Conservation (phyloP, 495 filamentous ascomycete species). For the Acidomyces sp. region DNA sequence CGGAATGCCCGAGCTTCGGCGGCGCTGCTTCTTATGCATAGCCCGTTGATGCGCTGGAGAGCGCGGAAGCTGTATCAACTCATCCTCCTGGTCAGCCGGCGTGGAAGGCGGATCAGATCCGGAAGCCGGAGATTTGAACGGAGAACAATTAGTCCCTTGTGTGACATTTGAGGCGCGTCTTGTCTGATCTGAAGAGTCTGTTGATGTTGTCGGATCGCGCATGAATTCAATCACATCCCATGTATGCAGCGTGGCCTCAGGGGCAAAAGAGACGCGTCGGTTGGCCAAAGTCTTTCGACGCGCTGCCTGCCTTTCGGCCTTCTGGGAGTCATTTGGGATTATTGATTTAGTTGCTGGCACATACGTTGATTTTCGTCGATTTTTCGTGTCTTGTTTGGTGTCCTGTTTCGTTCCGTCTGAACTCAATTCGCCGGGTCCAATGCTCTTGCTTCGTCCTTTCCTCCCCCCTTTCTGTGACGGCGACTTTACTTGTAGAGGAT, state of each 20-base stretch:
- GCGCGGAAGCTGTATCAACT: slow-evolving; percentile 35
- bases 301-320: slow-evolving; percentile 69
- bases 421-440: slow-evolving; percentile 77
- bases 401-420: slow-evolving; percentile 49
- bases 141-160: slow-evolving; percentile 27
- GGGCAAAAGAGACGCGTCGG: slow-evolving; percentile 91
- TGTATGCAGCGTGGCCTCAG: slow-evolving; percentile 92
- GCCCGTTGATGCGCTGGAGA: slow-evolving; percentile 56
- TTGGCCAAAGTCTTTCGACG: slow-evolving; percentile 78
- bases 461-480: slow-evolving; percentile 11
- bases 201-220: slow-evolving; percentile 77
- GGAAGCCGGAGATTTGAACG: slow-evolving; percentile 33
- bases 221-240: slow-evolving; percentile 90
- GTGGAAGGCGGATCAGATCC: slow-evolving; percentile 49
- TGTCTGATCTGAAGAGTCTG: slow-evolving; percentile 55
- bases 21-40: slow-evolving; percentile 50
- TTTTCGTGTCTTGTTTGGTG: slow-evolving; percentile 40
- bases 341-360: slow-evolving; percentile 60
- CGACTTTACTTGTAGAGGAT: slow-evolving; percentile 12
- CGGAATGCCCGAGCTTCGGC: slow-evolving; percentile 51
- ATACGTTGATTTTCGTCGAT: slow-evolving; percentile 57
- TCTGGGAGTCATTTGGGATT: slow-evolving; percentile 52
- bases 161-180: slow-evolving; percentile 53
- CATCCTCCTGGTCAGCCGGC: slow-evolving; percentile 47
- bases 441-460: slow-evolving; percentile 86